A percentile compares a stretch with the other conserved stretches of the same genome.
phyloP scores from a whole-genome alignment of 1,284 basidiomycete genomes.

The Takashimella tepidaria region DNA sequence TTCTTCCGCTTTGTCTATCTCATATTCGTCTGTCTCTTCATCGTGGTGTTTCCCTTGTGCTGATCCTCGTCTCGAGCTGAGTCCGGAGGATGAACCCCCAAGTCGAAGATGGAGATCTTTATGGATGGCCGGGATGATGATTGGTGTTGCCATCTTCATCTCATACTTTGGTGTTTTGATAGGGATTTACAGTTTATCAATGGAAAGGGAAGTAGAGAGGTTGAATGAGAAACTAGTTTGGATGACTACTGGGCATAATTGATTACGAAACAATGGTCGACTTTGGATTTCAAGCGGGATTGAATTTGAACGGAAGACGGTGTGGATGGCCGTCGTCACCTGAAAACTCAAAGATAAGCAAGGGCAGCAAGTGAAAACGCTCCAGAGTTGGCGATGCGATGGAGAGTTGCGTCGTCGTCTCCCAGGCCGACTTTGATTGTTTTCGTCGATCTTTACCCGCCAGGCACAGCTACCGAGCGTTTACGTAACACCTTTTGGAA shows the following conservation, averaged over 20 bases:
- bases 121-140: not conserved
- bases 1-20: conserved; percentile 4
- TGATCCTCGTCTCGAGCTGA: not conserved
- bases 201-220: not conserved
- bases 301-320: no score
- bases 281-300: no score
- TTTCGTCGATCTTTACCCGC: not conserved
- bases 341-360: no score
- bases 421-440: not conserved
- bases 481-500: no score
- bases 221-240: not conserved
- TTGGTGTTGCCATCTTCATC: not conserved
- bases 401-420: no score
- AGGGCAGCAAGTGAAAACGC: no score
- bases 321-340: no score
- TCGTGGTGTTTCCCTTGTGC: not conserved
- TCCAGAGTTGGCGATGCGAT: no score
- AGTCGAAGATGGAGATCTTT: not conserved
- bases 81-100: not conserved
- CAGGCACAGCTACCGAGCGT: not conserved
- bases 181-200: no score
- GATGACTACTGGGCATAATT: no score
- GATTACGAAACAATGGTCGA: no score
- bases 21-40: not conserved
- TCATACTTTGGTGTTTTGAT: no score